Evolutionary conservation across 129 eudicot genomes (phyloP).

Genomic region (sunflower (Helianthus annuus)): HanXRQr2.0-SUNRISE NC_035437.2:8021954-8022453

Average conservation of each 20-base stretch:
- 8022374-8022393: too few species aligned
- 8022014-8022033: slow-evolving; percentile 43
- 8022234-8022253: slow-evolving; percentile 40
- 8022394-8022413: too few species aligned
- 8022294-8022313: slow-evolving; percentile 42
- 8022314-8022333: background rate
- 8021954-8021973: slow-evolving; percentile 22
- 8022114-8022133: slow-evolving; percentile 36
- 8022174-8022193: slow-evolving; percentile 46
- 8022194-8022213: slow-evolving; percentile 46
- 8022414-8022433: too few species aligned
- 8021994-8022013: slow-evolving; percentile 50
- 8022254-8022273: background rate
- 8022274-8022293: slow-evolving; percentile 7
- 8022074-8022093: slow-evolving; percentile 15
- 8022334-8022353: too few species aligned
- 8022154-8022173: slow-evolving; percentile 31
- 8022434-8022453: too few species aligned
- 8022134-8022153: slow-evolving; percentile 23
- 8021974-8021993: slow-evolving; percentile 56
- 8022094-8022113: slow-evolving; percentile 26
- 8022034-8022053: slow-evolving; percentile 39
- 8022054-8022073: slow-evolving; percentile 40
- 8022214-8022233: slow-evolving; percentile 37
- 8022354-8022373: too few species aligned